These are phyloP conservation scores for Rhynchosporium secalis DNA, from an alignment of 2,329 filamentous ascomycete genomes.

Conservation along the genomic window DNA sequence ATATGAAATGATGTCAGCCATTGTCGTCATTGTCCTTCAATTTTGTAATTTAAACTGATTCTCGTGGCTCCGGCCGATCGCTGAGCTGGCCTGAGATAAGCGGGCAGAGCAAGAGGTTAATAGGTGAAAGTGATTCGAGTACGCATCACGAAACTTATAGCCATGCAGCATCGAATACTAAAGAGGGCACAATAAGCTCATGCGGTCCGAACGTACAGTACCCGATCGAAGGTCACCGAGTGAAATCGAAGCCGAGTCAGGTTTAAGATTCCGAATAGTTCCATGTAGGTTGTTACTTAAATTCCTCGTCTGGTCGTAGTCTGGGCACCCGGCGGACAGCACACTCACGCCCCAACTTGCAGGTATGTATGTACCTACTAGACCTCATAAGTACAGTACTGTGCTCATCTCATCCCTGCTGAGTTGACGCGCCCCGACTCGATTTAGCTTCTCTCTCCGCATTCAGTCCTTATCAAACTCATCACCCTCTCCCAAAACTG, in stretches of 20 bases:
- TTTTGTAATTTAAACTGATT: not conserved
- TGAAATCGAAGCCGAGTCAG: not conserved
- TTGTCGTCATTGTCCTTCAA: no score
- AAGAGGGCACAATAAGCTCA: not conserved
- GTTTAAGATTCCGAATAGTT: not conserved
- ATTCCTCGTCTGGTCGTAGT: not conserved
- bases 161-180: not conserved
- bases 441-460: constrained; percentile 2
- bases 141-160: constrained; percentile 1
- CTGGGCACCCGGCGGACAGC: constrained; percentile 1
- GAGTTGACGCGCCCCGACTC: constrained; percentile 5
- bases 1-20: no score
- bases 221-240: not conserved
- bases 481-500: not conserved
- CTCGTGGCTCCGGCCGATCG: constrained; percentile 9
- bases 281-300: not conserved
- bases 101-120: not conserved
- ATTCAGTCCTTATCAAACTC: not conserved
- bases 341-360: not conserved
- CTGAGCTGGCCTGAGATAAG: not conserved
- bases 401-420: not conserved
- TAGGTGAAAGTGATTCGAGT: not conserved
- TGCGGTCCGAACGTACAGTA: constrained; percentile 2
- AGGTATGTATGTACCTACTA: no score
- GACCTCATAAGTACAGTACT: no score